Base-by-base conservation (phyloP, 2,329 filamentous ascomycete genomes). In the Trichophyton mentagrophytes region DNA sequence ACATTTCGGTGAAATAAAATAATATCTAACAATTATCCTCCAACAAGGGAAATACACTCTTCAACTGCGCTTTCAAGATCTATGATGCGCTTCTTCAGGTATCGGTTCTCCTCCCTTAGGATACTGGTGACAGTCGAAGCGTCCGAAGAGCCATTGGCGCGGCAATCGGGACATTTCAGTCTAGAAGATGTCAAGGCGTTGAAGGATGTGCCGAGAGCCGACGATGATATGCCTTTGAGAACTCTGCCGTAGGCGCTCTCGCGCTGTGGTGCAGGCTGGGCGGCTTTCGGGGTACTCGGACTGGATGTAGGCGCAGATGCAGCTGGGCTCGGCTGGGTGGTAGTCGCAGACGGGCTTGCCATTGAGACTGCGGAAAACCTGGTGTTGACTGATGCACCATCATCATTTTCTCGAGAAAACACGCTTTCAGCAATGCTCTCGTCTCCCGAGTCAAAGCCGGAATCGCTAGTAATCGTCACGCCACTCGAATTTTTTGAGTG, bases 401-500 rank as follows among this genome's bases (percentile, higher is more conserved):
- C 64, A 38, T 74, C 72, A 60, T 63, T 61, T n/a, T 70, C 69
- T 17, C 73, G 70, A 0, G 75, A 78, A 65, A 78, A 79, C 20
- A 80, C 69, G 59, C 78, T 77, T 30, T 78, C 76, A 22, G 74
- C 70, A 25, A 79, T 74, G 44, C 78, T 79, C 61, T 83, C 81
- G 27, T 78, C 74, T 25, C 82, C 82, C 2, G 79, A 82, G 64
- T 84, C 82, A 63, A 83, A 83, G 55, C 82, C 82, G 4, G 81
- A 83, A 66, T 84, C 82, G 58, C 78, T 77, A 11, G 74, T 76
- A 22, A 73, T 69, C 2, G 74, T 76, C 5, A 69, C 69, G 56
- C 73, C 72, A 53, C 74, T 77, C 60, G 59, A 61, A 58, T 61
- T 58, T 61, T 62, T 64, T 60, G 56, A 61, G 36, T 61, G 60